Evolutionary conservation across 345 rosid genomes (phyloP).

Genomic region (Hypericum perforatum): DNA sequence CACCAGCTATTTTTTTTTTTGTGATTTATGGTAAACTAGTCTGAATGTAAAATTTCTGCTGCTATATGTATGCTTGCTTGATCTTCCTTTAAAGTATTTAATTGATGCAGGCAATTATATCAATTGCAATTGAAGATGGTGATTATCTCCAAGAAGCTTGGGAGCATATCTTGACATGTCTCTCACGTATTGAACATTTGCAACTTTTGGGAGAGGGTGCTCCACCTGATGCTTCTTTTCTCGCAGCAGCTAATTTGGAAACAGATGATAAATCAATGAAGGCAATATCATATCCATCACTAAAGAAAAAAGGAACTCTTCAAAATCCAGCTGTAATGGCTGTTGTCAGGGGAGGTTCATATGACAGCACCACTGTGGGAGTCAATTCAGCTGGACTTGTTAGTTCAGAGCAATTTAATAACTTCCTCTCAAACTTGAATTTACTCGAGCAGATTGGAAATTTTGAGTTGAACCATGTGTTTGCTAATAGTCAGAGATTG

Average conservation of each 20-base stretch:
- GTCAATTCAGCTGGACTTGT: conserved; percentile 54
- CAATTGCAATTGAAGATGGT: conserved; percentile 94
- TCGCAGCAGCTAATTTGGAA: conserved; percentile 55
- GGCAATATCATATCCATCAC: conserved; percentile 46
- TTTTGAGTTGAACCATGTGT: conserved; percentile 85
- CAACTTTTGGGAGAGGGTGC: conserved; percentile 96
- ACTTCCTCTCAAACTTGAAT: conserved; percentile 81
- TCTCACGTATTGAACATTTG: conserved; percentile 91
- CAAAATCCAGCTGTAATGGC: conserved; percentile 94
- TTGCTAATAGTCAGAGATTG: conserved; percentile 91
- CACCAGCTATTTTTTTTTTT: no score
- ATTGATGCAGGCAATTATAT: conserved; percentile 62
- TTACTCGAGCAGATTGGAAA: conserved; percentile 93
- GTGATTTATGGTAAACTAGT: no score
- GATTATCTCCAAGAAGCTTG: conserved; percentile 87
- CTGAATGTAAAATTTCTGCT: no score
- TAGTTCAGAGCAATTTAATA: conserved; percentile 62
- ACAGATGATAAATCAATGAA: conserved; percentile 53
- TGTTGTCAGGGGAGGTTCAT: conserved; percentile 94
- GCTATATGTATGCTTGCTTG: no score
- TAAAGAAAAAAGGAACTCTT: conserved; percentile 78
- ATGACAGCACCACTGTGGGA: conserved; percentile 70
- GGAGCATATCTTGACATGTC: conserved; percentile 94
- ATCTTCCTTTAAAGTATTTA: not conserved
- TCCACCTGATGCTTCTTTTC: conserved; percentile 78